Percentiles rank a stretch among this genome's conserved stretches.
These are phyloP conservation scores for Periglandula ipomoeae DNA, from an alignment of 2,329 filamentous ascomycete genomes.

Conservation along the genomic window DNA sequence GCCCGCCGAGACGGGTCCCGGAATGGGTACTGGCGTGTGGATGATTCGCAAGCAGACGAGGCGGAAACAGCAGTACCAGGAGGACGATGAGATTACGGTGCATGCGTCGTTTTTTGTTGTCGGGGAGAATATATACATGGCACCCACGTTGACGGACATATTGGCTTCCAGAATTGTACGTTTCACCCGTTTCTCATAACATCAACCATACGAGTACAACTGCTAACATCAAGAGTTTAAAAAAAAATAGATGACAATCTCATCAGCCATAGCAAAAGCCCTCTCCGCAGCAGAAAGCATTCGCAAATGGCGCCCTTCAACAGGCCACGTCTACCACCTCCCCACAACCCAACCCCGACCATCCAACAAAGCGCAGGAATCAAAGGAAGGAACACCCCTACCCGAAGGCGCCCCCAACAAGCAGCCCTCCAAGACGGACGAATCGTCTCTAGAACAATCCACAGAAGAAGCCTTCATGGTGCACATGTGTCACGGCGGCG, in stretches of 20 bases:
- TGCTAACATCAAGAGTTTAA: neutral
- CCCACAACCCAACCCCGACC: conserved; percentile 19
- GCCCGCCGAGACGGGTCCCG: conserved; percentile 52
- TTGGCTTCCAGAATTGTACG: conserved; percentile 49
- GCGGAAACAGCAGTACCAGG: conserved; percentile 42
- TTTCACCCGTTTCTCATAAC: neutral
- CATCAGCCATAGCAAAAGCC: conserved; percentile 43
- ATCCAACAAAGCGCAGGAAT: conserved; percentile 23
- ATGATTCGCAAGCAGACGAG: conserved; percentile 60
- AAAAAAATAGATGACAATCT: conserved; percentile 40
- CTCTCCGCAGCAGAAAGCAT: conserved; percentile 41
- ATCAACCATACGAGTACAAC: neutral
- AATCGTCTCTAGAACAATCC: conserved; percentile 34
- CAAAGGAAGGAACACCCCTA: conserved; percentile 39
- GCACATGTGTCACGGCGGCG: conserved; percentile 50
- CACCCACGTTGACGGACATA: conserved; percentile 51
- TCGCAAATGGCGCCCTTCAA: conserved; percentile 45
- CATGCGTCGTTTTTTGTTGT: conserved; percentile 55
- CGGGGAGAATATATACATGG: conserved; percentile 59
- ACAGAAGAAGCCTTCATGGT: conserved; percentile 50
- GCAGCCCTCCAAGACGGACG: conserved; percentile 26
- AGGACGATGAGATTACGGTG: conserved; percentile 50
- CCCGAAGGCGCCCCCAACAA: conserved; percentile 27
- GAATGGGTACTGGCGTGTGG: conserved; percentile 60
- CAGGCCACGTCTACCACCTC: conserved; percentile 42